Evolutionary conservation across 805 yeast genomes (phyloP).

Genomic region (Saccharomycopsis microspora): DNA sequence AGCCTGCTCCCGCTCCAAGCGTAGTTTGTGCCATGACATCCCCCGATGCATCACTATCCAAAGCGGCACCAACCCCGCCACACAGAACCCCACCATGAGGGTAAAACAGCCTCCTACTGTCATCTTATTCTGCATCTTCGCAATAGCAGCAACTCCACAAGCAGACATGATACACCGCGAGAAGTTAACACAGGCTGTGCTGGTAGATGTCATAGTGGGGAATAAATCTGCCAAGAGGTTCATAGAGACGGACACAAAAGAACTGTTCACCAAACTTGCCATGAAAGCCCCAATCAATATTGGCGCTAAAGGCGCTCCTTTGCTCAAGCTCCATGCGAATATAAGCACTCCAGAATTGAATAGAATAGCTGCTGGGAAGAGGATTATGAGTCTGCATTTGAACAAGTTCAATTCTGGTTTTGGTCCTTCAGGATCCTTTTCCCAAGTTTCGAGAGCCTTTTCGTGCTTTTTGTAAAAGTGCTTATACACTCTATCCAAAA

Average conservation of each 20-base stretch:
- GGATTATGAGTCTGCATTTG: slow-evolving; percentile 5
- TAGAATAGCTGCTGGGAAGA: slow-evolving; percentile 6
- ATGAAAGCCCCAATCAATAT: slow-evolving; percentile 44
- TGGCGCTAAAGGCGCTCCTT: slow-evolving; percentile 18
- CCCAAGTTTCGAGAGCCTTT: slow-evolving; percentile 17
- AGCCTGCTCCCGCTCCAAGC: too few species aligned
- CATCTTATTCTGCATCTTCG: slow-evolving; percentile 45
- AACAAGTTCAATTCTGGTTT: slow-evolving; percentile 7
- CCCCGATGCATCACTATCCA: slow-evolving; percentile 5
- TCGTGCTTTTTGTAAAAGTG: slow-evolving; percentile 18
- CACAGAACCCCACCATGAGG: slow-evolving; percentile 44
- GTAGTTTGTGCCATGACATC: too few species aligned
- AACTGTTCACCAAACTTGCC: slow-evolving; percentile 46
- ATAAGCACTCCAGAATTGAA: slow-evolving; percentile 30
- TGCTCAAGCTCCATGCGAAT: slow-evolving; percentile 66
- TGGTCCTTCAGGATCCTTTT: background rate
- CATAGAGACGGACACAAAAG: slow-evolving; percentile 41
- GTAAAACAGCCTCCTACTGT: slow-evolving; percentile 71
- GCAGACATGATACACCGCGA: slow-evolving; percentile 69
- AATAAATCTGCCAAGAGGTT: slow-evolving; percentile 69
- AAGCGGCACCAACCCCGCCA: slow-evolving; percentile 12
- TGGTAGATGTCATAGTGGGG: slow-evolving; percentile 55
- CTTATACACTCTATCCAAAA: slow-evolving; percentile 41
- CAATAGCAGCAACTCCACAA: slow-evolving; percentile 53
- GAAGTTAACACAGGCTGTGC: slow-evolving; percentile 62